These are phyloP conservation scores for Aspergillus funiculosus DNA, from an alignment of 495 filamentous ascomycete species.

Conservation along the genomic window DNA sequence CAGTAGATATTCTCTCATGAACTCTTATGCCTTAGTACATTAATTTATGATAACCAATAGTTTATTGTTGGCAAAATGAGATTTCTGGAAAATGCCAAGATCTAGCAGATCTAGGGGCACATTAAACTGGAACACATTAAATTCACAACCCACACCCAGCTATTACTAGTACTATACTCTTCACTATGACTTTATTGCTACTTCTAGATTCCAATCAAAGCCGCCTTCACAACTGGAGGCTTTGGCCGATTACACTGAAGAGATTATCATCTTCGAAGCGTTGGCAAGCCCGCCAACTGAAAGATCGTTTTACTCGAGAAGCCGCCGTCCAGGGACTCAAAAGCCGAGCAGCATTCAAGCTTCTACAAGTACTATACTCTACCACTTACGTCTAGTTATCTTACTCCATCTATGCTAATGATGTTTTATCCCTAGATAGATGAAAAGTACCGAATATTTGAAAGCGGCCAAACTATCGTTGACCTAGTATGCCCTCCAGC, in stretches of 20 bases:
- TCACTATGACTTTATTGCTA: conserved; percentile 4
- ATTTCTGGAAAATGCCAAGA: too few relatives aligned
- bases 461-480: conserved; percentile 73
- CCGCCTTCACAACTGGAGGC: conserved; percentile 7
- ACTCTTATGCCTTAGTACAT: too few relatives aligned
- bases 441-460: conserved; percentile 72
- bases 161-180: too few relatives aligned
- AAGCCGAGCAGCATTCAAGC: conserved; percentile 87
- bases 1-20: too few relatives aligned
- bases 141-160: too few relatives aligned
- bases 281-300: conserved; percentile 74
- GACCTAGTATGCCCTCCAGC: conserved; percentile 57
- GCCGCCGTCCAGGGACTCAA: conserved; percentile 73
- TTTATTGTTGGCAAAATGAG: too few relatives aligned
- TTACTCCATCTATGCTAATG: too few relatives aligned
- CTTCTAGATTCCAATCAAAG: not conserved
- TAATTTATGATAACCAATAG: too few relatives aligned
- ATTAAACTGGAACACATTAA: too few relatives aligned
- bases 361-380: conserved; percentile 63
- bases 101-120: too few relatives aligned
- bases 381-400: too few relatives aligned
- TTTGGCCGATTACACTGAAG: conserved; percentile 7
- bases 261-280: conserved; percentile 61
- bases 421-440: conserved; percentile 55
- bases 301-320: conserved; percentile 61